Evolutionary conservation across 352 stramenopile genomes (phyloP).

Genomic region (Phytophthora constricta): DNA sequence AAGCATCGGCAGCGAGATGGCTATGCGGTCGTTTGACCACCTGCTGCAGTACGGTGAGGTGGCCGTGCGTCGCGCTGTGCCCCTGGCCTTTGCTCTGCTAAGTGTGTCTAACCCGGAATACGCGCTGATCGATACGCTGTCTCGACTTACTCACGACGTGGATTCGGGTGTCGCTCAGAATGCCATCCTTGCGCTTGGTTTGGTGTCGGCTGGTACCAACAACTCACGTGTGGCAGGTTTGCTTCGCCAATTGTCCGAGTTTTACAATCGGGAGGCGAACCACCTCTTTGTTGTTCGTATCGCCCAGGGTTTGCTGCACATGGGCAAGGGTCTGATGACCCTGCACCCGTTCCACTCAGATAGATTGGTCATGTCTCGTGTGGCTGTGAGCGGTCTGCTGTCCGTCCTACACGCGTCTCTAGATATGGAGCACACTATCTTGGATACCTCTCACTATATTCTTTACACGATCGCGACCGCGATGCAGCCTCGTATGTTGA

Average conservation of each 20-base stretch:
- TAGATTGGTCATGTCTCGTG: constrained; percentile 85
- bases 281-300: constrained; percentile 99
- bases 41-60: constrained; percentile 99
- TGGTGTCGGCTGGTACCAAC: constrained; percentile 98
- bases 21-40: constrained; percentile 98
- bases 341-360: constrained; percentile 99
- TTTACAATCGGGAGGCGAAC: constrained; percentile 98
- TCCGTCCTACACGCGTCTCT: constrained; percentile 96
- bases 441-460: constrained; percentile 99
- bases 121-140: constrained; percentile 96
- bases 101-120: constrained; percentile 99
- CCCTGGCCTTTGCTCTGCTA: constrained; percentile 96
- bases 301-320: constrained; percentile 98
- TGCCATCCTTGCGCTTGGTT: constrained; percentile 96
- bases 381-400: constrained; percentile 95
- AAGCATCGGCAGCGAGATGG: constrained; percentile 98
- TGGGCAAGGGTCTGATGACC: constrained; percentile 99
- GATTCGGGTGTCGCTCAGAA: constrained; percentile 97
- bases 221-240: constrained; percentile 98
- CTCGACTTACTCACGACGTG: constrained; percentile 97
- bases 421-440: constrained; percentile 98
- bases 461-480: constrained; percentile 98
- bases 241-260: constrained; percentile 96
- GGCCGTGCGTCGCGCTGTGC: constrained; percentile 96
- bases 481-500: constrained; percentile 99